Evolutionary conservation across 805 yeast species (phyloP).

Genomic region (Wickerhamomyces bisporus): DNA sequence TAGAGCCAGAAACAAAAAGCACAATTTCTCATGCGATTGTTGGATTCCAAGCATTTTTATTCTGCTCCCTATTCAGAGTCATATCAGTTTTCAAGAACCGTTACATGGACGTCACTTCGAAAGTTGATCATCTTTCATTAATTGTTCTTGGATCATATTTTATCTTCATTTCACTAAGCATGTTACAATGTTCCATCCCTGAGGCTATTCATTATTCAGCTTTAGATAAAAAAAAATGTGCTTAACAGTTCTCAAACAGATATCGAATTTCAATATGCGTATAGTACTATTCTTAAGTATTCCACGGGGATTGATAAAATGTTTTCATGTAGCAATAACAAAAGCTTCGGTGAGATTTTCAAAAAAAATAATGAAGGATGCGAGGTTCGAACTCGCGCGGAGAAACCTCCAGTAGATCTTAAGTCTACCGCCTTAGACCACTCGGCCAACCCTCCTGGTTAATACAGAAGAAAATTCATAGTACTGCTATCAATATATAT

Average conservation of each 20-base stretch:
- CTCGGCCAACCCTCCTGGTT: neutral
- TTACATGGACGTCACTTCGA: neutral
- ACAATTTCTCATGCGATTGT: neutral
- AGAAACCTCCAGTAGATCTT: neutral
- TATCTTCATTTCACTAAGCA: constrained; percentile 1
- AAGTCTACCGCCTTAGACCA: neutral
- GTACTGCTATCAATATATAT: too few relatives aligned
- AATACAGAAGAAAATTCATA: too few relatives aligned
- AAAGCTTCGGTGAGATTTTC: too few relatives aligned
- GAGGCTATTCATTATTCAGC: neutral
- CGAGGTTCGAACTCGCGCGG: constrained; percentile 1
- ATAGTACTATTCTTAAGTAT: too few relatives aligned
- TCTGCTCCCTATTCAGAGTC: constrained; percentile 4
- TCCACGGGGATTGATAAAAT: too few relatives aligned
- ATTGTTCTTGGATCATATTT: constrained; percentile 1
- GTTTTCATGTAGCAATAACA: too few relatives aligned
- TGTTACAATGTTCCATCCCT: neutral
- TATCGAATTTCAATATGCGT: too few relatives aligned
- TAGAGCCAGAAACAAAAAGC: neutral
- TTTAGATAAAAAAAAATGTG: too few relatives aligned
- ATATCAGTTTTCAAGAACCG: constrained; percentile 3
- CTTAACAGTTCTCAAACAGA: too few relatives aligned
- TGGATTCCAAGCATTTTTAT: constrained; percentile 2
- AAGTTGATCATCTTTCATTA: constrained; percentile 5
- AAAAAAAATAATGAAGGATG: constrained; percentile 1